Evolutionary conservation across 2,329 filamentous ascomycete genomes (phyloP).

Genomic region (Scytalidium sp.): DNA sequence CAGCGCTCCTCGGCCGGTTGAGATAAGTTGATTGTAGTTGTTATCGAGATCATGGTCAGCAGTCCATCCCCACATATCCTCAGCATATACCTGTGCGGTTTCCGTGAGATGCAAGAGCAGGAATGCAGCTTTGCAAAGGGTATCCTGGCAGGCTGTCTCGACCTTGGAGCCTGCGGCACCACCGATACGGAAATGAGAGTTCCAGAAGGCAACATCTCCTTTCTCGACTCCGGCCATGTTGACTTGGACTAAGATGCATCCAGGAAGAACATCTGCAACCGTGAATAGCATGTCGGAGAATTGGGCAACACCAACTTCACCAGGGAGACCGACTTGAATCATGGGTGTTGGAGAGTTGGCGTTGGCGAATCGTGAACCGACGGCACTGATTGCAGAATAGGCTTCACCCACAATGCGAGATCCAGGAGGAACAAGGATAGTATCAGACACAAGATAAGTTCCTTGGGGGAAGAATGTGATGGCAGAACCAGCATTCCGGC

Average conservation of each 20-base stretch:
- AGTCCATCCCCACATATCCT: conserved; percentile 49
- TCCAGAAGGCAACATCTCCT: conserved; percentile 50
- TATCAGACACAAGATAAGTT: conserved; percentile 42
- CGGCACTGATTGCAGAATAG: conserved; percentile 48
- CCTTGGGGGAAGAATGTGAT: conserved; percentile 41
- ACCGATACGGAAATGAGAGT: conserved; percentile 42
- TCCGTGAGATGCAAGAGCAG: conserved; percentile 46
- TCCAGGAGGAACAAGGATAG: conserved; percentile 43
- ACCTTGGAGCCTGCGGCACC: conserved; percentile 39
- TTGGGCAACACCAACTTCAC: conserved; percentile 47
- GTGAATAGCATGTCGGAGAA: conserved; percentile 52
- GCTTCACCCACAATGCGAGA: conserved; percentile 54
- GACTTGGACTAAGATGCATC: conserved; percentile 42
- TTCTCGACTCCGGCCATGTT: conserved; percentile 44
- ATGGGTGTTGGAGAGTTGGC: conserved; percentile 40
- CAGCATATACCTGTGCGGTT: conserved; percentile 46
- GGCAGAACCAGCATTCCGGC: conserved; percentile 9
- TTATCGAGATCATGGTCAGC: conserved; percentile 11
- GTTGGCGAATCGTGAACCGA: conserved; percentile 42
- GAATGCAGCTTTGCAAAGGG: conserved; percentile 45
- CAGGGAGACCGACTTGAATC: conserved; percentile 46
- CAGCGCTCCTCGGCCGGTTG: conserved; percentile 43
- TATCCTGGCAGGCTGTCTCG: conserved; percentile 32
- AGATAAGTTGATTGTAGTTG: conserved; percentile 39
- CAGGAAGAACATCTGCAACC: conserved; percentile 40